A percentile compares a stretch with the other conserved stretches of the same genome.
Conservation (phyloP, 2,329 filamentous ascomycete species). For the Botryotinia globosa region DNA sequence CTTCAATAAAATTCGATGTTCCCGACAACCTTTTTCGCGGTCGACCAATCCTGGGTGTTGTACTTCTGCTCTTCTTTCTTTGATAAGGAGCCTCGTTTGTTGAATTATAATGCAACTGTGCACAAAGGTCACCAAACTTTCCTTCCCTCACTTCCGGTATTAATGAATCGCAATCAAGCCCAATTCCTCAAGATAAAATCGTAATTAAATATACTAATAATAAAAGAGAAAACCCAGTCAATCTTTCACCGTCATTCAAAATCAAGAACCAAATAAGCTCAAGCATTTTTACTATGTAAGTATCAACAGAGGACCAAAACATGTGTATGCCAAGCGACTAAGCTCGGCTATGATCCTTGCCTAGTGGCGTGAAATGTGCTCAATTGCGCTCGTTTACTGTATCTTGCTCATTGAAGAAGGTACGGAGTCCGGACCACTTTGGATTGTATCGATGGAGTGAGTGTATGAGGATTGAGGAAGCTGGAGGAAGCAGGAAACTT, state of each 20-base stretch:
- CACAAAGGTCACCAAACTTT: background rate
- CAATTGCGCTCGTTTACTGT: slow-evolving; percentile 19
- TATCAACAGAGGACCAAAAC: background rate
- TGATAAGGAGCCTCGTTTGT: background rate
- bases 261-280: background rate
- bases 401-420: background rate
- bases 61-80: background rate
- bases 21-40: background rate
- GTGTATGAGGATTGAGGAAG: background rate
- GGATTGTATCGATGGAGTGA: background rate
- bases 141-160: background rate
- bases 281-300: background rate
- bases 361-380: slow-evolving; percentile 23
- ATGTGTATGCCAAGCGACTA: slow-evolving; percentile 10
- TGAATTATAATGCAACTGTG: slow-evolving; percentile 15
- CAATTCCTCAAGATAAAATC: background rate
- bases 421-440: background rate
- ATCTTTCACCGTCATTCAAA: background rate
- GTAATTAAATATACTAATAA: background rate
- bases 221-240: background rate
- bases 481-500: slow-evolving; percentile 1
- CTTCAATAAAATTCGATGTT: background rate
- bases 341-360: background rate
- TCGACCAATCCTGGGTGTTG: background rate
- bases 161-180: background rate